Percentiles rank a stretch among this genome's conserved stretches.
phyloP scores from a whole-genome alignment of 768 basidiomycete genomes.

The Trametes elegans region DNA sequence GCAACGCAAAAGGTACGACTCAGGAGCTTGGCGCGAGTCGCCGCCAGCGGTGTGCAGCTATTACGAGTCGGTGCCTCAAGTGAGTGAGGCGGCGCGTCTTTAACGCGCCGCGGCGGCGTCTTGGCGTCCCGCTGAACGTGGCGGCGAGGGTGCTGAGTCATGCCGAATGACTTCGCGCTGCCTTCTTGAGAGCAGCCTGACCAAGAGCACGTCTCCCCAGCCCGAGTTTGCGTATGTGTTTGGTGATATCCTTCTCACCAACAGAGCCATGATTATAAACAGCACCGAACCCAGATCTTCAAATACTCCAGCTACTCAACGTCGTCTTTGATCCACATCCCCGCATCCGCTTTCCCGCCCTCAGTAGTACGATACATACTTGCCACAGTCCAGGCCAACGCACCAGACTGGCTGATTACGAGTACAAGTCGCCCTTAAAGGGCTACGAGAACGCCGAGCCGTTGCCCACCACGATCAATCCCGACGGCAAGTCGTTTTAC shows the following conservation, averaged over 20 bases:
- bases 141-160: not conserved
- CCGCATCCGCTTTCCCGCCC: too few species aligned
- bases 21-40: too few species aligned
- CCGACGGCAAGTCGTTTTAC: constrained; percentile 55
- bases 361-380: too few species aligned
- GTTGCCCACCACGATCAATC: constrained; percentile 41
- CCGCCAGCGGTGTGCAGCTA: too few species aligned
- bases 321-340: too few species aligned
- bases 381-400: not conserved
- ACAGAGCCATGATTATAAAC: not conserved
- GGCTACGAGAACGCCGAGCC: constrained; percentile 31
- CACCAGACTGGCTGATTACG: not conserved
- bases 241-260: not conserved
- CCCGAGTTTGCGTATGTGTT: not conserved
- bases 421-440: constrained; percentile 24
- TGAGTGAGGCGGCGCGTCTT: not conserved
- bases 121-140: too few species aligned
- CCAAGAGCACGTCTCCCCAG: constrained; percentile 5
- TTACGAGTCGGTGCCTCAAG: too few species aligned
- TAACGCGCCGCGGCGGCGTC: not conserved
- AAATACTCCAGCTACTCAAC: not conserved
- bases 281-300: not conserved
- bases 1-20: too few species aligned
- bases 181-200: not conserved
- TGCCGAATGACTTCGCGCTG: not conserved